These are phyloP conservation scores for Abelmoschus esculentus DNA, from an alignment of 345 rosid species.

Conservation along the genomic window DNA sequence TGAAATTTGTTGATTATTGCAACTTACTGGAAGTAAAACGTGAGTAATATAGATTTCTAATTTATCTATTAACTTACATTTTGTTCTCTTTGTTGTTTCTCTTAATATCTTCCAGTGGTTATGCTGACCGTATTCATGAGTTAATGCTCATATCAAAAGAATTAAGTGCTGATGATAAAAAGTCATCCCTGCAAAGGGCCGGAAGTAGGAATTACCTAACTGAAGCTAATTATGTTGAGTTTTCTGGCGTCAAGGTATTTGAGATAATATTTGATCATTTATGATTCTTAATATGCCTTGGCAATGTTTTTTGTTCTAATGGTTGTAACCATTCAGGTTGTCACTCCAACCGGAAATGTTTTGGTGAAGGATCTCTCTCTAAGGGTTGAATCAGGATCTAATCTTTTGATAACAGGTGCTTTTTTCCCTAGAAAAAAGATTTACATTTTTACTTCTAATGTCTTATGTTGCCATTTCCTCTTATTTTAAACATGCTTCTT, in stretches of 20 bases:
- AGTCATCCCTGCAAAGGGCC: conserved; percentile 51
- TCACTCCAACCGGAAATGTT: conserved; percentile 86
- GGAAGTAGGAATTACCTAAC: conserved; percentile 67
- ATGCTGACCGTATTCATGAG: conserved; percentile 96
- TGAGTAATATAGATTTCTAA: not conserved
- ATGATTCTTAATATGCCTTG: not conserved
- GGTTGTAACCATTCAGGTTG: conserved; percentile 53
- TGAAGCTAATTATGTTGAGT: conserved; percentile 86
- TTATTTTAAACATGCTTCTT: not conserved
- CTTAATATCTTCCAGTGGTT: conserved; percentile 53
- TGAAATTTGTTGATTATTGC: conserved; percentile 4
- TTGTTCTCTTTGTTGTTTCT: conserved; percentile 15
- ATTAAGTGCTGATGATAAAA: conserved; percentile 52
- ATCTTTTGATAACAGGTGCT: conserved; percentile 97
- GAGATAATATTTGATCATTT: conserved; percentile 8
- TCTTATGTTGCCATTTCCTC: conserved; percentile 5
- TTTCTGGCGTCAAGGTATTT: conserved; percentile 88
- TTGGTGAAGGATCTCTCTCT: conserved; percentile 89
- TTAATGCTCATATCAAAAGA: conserved; percentile 78
- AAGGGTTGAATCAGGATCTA: conserved; percentile 84
- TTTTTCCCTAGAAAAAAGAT: conserved; percentile 11
- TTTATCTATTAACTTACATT: not conserved
- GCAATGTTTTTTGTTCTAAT: conserved; percentile 13
- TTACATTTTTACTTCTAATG: not conserved
- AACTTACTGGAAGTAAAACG: not conserved